phyloP scores from a whole-genome alignment of 148 eudicot genomes.

The Vaccinium corymbosum region DNA sequence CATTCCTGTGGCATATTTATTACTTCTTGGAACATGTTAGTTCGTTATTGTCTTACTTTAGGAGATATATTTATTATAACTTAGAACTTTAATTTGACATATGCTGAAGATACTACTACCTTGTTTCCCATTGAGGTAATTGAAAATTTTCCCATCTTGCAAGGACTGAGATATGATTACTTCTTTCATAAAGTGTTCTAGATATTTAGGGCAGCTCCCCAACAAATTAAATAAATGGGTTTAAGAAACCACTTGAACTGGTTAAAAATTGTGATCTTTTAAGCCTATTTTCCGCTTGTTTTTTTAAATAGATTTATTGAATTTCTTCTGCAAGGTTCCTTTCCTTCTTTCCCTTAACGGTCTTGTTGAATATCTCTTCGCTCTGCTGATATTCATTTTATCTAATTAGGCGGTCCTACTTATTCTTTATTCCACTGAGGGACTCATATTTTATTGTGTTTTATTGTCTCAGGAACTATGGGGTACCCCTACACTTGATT shows the following conservation, averaged over 20 bases:
- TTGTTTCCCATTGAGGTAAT: background rate
- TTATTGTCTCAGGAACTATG: conserved; percentile 60
- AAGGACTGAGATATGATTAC: background rate
- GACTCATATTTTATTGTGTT: background rate
- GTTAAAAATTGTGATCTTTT: background rate
- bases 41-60: background rate
- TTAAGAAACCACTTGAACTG: background rate
- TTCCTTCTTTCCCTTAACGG: background rate
- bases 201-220: background rate
- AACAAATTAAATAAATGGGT: background rate
- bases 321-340: background rate
- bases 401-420: background rate
- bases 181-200: background rate
- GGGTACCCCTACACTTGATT: conserved; percentile 92
- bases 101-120: background rate
- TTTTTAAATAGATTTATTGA: background rate
- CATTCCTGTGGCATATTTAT: background rate
- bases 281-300: background rate
- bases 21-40: background rate
- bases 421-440: background rate
- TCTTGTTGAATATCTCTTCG: background rate
- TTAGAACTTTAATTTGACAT: background rate
- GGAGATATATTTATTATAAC: background rate
- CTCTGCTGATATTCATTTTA: background rate
- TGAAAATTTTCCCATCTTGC: background rate